Evolutionary conservation across 2,329 filamentous ascomycete genomes (phyloP).

Genomic region (Alternaria arbusti): DNA sequence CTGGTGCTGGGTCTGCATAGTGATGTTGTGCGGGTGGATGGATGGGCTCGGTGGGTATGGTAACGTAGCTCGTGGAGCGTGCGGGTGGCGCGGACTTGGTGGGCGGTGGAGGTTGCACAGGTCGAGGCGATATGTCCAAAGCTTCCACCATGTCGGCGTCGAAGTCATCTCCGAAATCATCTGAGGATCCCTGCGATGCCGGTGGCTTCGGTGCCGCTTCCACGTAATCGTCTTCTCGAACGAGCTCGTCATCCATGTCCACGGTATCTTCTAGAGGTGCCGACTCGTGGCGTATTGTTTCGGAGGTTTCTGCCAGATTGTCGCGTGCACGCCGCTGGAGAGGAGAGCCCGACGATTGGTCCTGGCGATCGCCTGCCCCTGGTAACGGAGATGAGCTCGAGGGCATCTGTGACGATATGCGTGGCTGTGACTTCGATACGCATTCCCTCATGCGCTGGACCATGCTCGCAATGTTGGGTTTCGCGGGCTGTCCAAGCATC

Average conservation of each 20-base stretch:
- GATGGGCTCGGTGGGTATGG: conserved; percentile 14
- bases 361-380: conserved; percentile 32
- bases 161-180: conserved; percentile 47
- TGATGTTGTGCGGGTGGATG: background rate
- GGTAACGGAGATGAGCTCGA: conserved; percentile 58
- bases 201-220: background rate
- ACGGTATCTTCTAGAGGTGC: conserved; percentile 4
- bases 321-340: conserved; percentile 35
- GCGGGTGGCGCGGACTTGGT: conserved; percentile 3
- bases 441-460: conserved; percentile 56
- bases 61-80: conserved; percentile 6
- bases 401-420: conserved; percentile 39
- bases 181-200: conserved; percentile 34
- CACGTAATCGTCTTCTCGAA: conserved; percentile 6
- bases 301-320: conserved; percentile 11
- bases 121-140: conserved; percentile 30
- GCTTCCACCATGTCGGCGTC: conserved; percentile 44
- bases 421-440: conserved; percentile 39
- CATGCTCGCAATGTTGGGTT: conserved; percentile 41
- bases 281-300: conserved; percentile 11
- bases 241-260: conserved; percentile 6
- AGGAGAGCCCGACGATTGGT: conserved; percentile 35
- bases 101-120: background rate
- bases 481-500: conserved; percentile 30
- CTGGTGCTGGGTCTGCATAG: background rate